Evolutionary conservation across 2,329 filamentous ascomycete genomes (phyloP).

Genomic region (Trichophyton verrucosum): DNA sequence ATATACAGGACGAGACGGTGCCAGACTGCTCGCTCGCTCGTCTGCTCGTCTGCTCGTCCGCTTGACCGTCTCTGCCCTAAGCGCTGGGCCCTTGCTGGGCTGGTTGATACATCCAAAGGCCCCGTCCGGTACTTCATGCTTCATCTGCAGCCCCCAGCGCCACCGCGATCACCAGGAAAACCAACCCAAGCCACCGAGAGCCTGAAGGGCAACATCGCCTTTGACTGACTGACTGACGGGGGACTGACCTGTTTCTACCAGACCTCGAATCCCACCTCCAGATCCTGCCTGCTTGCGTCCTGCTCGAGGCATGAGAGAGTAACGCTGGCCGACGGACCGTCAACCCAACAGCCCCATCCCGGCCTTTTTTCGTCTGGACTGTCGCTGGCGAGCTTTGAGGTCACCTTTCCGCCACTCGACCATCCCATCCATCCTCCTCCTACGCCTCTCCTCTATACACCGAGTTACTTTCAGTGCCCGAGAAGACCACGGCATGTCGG

Average conservation of each 20-base stretch:
- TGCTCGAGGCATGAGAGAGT: background rate
- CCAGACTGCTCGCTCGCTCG: too few relatives aligned
- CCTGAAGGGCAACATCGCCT: background rate
- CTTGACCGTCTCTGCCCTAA: background rate
- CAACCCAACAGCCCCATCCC: background rate
- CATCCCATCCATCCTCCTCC: background rate
- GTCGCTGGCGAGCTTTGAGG: background rate
- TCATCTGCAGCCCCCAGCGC: background rate
- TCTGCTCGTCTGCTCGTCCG: too few relatives aligned
- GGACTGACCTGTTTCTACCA: too few relatives aligned
- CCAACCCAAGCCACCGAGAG: background rate
- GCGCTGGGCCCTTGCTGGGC: background rate
- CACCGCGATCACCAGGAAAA: background rate
- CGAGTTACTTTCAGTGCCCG: background rate
- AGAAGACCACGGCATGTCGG: background rate
- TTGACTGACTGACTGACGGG: too few relatives aligned
- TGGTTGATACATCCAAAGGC: too few relatives aligned
- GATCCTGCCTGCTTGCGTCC: background rate
- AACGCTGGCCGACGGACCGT: background rate
- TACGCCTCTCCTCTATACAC: background rate
- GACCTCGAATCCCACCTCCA: too few relatives aligned
- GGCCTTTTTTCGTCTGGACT: background rate
- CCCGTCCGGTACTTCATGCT: background rate
- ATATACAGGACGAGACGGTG: too few relatives aligned
- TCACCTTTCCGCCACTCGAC: background rate